Percentiles rank a stretch among this genome's conserved stretches.
Conservation (phyloP, 148 eudicot genomes). For the Camellia lanceoleosa region DNA sequence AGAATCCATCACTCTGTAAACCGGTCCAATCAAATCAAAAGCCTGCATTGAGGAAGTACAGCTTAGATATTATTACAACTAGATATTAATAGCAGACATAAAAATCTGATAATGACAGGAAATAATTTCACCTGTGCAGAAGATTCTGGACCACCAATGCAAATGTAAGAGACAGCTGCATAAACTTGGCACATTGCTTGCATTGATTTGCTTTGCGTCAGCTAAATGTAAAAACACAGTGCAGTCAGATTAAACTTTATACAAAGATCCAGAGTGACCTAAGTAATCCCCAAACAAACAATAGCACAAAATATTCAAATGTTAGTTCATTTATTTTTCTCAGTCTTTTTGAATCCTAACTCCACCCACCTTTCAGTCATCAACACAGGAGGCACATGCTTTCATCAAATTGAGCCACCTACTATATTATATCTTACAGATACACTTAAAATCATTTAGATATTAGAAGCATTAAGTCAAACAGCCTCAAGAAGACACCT, state of each 20-base stretch:
- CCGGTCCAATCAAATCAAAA: conserved; percentile 88
- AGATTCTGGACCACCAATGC: conserved; percentile 89
- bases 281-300: neutral
- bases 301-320: neutral
- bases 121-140: conserved; percentile 51
- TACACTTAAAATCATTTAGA: neutral
- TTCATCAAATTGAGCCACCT: neutral
- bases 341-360: neutral
- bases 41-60: conserved; percentile 47
- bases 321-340: neutral
- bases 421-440: neutral
- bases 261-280: neutral
- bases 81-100: neutral
- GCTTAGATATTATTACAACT: neutral
- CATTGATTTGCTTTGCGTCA: conserved; percentile 82
- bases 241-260: neutral
- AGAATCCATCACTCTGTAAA: conserved; percentile 70
- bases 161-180: conserved; percentile 82
- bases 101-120: neutral
- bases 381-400: neutral
- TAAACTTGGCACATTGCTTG: conserved; percentile 92
- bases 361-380: neutral
- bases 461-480: neutral
- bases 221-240: conserved; percentile 34
- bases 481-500: neutral